Evolutionary conservation across 208 protist species (phyloP), one percentile per base, ranked within the genome.

Genomic region (Porcisia deanei): DNA sequence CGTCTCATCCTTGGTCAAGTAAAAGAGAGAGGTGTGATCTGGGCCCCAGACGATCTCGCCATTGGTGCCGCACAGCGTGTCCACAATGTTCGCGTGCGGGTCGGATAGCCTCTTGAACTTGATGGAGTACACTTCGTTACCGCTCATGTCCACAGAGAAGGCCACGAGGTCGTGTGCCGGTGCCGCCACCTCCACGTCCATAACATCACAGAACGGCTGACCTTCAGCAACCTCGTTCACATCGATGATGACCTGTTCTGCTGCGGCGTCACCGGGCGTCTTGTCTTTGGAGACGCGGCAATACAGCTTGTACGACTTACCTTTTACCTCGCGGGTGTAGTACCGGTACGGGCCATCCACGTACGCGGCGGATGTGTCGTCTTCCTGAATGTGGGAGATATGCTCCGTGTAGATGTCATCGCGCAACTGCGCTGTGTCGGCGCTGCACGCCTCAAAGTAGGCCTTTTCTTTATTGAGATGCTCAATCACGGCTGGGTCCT

Each of bases 51-150:
- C 76, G 64, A 96, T 88, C 22, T 85, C 71, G 25, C 93, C 93
- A 73, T 94, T 92, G 8, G 91, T 95, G 57, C 86, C 88, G 47
- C 81, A 82, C 47, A 97, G 77, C 71, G 74, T 80, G 73, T 95
- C 92, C 61, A 60, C 16, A n/a, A 82, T 66, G 49, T 55, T 79
- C 66, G 76, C 73, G 16, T 34, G 22, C 34, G 76, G 66, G 65
- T 83, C 54, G 22, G 73, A 77, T 25, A 77, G 37, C 14, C 54
- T 55, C 66, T 89, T 78, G 69, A 97, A 88, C 34, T 85, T 71
- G 72, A 97, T 96, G 34, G 84, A 82, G 86, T 96, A 97, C 60
- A 94, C 84, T 75, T 97, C 94, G 74, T 94, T 89, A 34, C 94
- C 94, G 72, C 60, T 92, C 76, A 82, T 91, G 81, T 97, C 94